A percentile compares a stretch with the other conserved stretches of the same genome.
These are phyloP conservation scores for Plectosphaerella cucumerina DNA, from an alignment of 2,329 filamentous ascomycete genomes.

Conservation along the genomic window DNA sequence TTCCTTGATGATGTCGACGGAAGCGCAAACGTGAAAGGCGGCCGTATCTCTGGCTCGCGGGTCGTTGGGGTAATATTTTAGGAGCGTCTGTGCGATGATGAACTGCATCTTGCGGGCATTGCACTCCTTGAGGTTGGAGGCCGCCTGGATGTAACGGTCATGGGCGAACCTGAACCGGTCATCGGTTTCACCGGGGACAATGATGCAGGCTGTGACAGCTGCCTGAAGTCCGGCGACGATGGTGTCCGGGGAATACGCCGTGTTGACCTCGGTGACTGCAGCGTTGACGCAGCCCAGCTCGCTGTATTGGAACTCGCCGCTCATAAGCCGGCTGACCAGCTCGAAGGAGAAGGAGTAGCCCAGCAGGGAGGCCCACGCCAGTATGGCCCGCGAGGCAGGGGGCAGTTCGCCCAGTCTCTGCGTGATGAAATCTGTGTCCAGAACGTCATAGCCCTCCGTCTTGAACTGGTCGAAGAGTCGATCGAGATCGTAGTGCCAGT, in stretches of 20 bases:
- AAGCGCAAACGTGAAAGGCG: conserved; percentile 77
- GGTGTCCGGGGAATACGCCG: conserved; percentile 59
- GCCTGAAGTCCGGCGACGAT: conserved; percentile 76
- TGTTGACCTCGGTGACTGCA: conserved; percentile 28
- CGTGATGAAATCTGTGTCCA: conserved; percentile 79
- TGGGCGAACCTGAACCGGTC: conserved; percentile 86
- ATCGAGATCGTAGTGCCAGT: conserved; percentile 84
- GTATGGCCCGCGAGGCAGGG: conserved; percentile 66
- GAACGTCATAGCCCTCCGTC: conserved; percentile 69
- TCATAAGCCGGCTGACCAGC: conserved; percentile 72
- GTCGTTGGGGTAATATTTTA: conserved; percentile 63
- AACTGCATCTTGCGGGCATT: conserved; percentile 82
- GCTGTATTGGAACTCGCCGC: conserved; percentile 64
- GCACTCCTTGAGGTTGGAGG: conserved; percentile 64
- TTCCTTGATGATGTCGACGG: conserved; percentile 68
- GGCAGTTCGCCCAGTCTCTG: conserved; percentile 75
- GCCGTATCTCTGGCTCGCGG: conserved; percentile 64
- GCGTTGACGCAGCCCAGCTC: conserved; percentile 37
- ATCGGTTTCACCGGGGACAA: conserved; percentile 78
- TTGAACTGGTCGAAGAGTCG: conserved; percentile 81
- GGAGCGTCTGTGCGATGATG: conserved; percentile 75
- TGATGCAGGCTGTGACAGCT: conserved; percentile 57
- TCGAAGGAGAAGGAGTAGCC: conserved; percentile 82
- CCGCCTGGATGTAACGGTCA: conserved; percentile 78
- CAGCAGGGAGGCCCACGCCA: conserved; percentile 82